Evolutionary conservation across 306 rosid genomes (phyloP).

Genomic region (Cucurbita argyrosperma): DNA sequence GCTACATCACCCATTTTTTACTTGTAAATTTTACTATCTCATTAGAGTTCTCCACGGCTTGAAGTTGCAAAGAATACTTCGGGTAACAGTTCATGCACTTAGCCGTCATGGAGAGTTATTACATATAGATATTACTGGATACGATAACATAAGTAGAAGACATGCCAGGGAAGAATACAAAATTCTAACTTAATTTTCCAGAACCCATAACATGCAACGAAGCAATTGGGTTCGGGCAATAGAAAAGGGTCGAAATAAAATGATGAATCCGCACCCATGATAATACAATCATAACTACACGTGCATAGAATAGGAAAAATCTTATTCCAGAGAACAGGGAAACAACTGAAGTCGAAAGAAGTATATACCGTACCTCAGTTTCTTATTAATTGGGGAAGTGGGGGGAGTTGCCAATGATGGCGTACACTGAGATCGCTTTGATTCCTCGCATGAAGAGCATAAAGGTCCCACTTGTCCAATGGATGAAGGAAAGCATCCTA

Average conservation of each 20-base stretch:
- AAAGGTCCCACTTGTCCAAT: conserved; percentile 50
- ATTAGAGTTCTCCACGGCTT: neutral
- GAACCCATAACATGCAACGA: neutral
- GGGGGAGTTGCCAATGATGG: conserved; percentile 12
- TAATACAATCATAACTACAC: neutral
- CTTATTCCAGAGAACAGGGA: conserved; percentile 1
- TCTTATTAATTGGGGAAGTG: conserved; percentile 21
- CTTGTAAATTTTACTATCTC: neutral
- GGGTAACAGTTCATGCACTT: neutral
- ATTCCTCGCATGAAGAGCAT: conserved; percentile 62
- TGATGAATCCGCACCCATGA: neutral
- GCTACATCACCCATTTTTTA: neutral
- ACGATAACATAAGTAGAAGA: neutral
- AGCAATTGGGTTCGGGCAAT: neutral
- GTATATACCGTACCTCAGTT: conserved; percentile 35
- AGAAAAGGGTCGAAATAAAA: neutral
- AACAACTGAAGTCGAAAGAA: neutral
- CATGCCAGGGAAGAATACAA: neutral
- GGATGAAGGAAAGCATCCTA: conserved; percentile 67
- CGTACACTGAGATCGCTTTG: conserved; percentile 28
- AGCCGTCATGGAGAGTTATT: neutral
- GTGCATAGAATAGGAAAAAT: no score
- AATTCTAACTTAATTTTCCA: neutral
- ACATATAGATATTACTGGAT: neutral
- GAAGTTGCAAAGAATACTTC: neutral